A percentile compares a stretch with the other conserved stretches of the same genome.
Conservation (phyloP, 495 filamentous ascomycete genomes). For the Penicillium paxilli region DNA sequence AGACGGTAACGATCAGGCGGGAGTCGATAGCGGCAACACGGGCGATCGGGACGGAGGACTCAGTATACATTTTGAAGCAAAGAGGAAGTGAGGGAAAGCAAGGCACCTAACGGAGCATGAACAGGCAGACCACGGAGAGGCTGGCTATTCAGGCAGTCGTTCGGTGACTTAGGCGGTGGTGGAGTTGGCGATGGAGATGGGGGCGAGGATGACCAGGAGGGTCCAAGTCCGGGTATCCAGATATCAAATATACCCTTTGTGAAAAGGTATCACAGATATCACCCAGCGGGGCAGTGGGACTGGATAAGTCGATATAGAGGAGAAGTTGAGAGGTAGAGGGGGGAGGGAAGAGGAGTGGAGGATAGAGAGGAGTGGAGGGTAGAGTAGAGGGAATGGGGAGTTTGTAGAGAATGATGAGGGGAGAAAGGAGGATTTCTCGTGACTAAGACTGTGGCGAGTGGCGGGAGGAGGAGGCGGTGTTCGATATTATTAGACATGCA, state of each 20-base stretch:
- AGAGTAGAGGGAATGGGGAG: background rate
- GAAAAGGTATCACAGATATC: no score
- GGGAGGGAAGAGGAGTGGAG: background rate
- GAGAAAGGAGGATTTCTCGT: slow-evolving; percentile 11
- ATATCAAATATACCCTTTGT: no score
- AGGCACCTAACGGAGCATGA: slow-evolving; percentile 26
- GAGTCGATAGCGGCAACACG: slow-evolving; percentile 24
- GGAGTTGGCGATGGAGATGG: background rate
- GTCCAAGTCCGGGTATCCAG: slow-evolving; percentile 4
- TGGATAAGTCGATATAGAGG: slow-evolving; percentile 2
- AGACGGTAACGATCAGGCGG: slow-evolving; percentile 18
- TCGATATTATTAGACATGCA: background rate
- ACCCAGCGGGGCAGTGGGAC: no score
- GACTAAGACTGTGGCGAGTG: slow-evolving; percentile 32
- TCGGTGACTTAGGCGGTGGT: slow-evolving; percentile 12
- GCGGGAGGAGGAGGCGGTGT: slow-evolving; percentile 19
- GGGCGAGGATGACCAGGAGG: slow-evolving; percentile 1
- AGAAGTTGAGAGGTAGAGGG: background rate
- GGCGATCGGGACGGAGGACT: slow-evolving; percentile 26
- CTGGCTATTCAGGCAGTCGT: slow-evolving; percentile 24
- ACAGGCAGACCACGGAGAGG: slow-evolving; percentile 20
- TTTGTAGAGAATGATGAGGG: no score
- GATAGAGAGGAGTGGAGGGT: background rate
- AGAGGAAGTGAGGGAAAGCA: slow-evolving; percentile 1
- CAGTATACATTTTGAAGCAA: slow-evolving; percentile 35